phyloP scores from a whole-genome alignment of 2,329 filamentous ascomycete species.

The Ilyonectria destructans region DNA sequence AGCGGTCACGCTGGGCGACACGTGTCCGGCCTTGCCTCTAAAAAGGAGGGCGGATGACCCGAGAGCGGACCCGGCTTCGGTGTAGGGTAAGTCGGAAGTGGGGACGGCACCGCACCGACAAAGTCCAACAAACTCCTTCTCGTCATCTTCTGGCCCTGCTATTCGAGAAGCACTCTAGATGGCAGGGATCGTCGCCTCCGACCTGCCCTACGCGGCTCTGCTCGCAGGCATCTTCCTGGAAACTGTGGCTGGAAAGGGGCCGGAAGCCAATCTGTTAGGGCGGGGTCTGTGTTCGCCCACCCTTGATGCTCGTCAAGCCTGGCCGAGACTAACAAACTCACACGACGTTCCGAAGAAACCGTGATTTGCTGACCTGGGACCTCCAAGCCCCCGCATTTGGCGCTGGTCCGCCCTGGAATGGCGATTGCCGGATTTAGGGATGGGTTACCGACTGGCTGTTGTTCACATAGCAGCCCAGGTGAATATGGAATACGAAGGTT shows the following conservation, averaged over 20 bases:
- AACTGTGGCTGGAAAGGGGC: conserved; percentile 28
- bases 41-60: conserved; percentile 28
- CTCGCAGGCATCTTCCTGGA: conserved; percentile 24
- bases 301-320: conserved; percentile 6
- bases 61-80: conserved; percentile 1
- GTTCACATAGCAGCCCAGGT: neutral
- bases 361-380: neutral
- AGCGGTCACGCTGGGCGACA: conserved; percentile 45
- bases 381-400: conserved; percentile 12
- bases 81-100: conserved; percentile 31
- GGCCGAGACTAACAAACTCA: conserved; percentile 18
- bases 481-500: neutral
- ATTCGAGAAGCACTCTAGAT: neutral
- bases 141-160: neutral
- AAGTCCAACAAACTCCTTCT: neutral
- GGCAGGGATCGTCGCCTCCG: conserved; percentile 14
- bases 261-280: conserved; percentile 20
- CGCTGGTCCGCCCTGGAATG: neutral
- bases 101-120: neutral
- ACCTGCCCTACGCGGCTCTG: conserved; percentile 19
- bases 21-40: conserved; percentile 39
- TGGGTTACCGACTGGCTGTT: conserved; percentile 14
- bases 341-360: neutral
- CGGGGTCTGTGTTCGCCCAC: neutral
- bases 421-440: neutral